A percentile compares a stretch with the other conserved stretches of the same genome.
These are phyloP conservation scores for Fusarium neocosmosporiellum DNA, from an alignment of 2,329 filamentous ascomycete species.

Conservation along the genomic window DNA sequence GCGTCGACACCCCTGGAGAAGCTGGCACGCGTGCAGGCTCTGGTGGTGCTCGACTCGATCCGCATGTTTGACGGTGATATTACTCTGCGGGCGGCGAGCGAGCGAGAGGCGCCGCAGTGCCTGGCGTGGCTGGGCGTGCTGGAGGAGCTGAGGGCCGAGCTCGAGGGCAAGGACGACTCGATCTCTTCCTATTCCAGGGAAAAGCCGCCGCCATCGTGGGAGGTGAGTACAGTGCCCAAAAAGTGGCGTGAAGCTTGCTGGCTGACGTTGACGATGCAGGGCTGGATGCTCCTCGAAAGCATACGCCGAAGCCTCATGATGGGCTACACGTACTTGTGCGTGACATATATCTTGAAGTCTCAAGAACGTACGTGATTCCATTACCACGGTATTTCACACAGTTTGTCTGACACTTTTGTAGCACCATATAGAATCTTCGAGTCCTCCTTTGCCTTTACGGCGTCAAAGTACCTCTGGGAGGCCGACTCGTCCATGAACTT, in stretches of 20 bases:
- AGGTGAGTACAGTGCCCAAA: constrained; percentile 46
- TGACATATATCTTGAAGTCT: constrained; percentile 50
- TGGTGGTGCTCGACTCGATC: constrained; percentile 55
- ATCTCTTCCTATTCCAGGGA: constrained; percentile 40
- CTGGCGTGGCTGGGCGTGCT: constrained; percentile 53
- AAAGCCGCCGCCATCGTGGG: constrained; percentile 55
- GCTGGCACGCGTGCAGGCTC: constrained; percentile 57
- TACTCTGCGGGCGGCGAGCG: constrained; percentile 52
- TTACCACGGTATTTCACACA: background rate
- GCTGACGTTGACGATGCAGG: constrained; percentile 31
- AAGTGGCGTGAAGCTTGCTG: background rate
- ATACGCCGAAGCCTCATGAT: constrained; percentile 53
- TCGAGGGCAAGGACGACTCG: constrained; percentile 45
- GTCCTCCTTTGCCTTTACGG: constrained; percentile 45
- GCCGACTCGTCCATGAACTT: constrained; percentile 55
- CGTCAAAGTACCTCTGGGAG: constrained; percentile 58
- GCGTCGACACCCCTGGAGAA: constrained; percentile 50
- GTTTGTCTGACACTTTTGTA: constrained; percentile 10
- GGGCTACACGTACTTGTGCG: constrained; percentile 46
- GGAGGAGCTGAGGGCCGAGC: constrained; percentile 46
- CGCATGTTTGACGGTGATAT: constrained; percentile 59
- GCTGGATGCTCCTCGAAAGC: constrained; percentile 58
- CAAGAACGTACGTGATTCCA: constrained; percentile 43
- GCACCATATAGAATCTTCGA: constrained; percentile 35
- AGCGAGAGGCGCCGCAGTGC: constrained; percentile 52